Percentiles rank a stretch among this genome's conserved stretches.
Conservation (phyloP, 345 rosid species). For the Geranium brycei region DNA sequence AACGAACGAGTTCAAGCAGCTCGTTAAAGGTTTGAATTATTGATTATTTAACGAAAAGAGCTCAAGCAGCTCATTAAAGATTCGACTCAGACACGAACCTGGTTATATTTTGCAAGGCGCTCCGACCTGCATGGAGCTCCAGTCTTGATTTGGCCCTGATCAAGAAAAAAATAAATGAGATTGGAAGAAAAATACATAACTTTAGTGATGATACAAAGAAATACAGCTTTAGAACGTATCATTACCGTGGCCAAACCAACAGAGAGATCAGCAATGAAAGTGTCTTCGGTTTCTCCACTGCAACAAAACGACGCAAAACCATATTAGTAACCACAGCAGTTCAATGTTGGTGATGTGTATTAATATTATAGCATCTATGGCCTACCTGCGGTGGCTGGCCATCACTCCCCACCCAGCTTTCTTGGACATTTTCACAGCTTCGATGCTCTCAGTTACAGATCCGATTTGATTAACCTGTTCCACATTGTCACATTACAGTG, state of each 20-base stretch:
- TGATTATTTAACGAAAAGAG: not conserved
- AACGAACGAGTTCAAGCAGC: too few relatives aligned
- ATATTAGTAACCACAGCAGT: not conserved
- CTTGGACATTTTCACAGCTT: slow-evolving; percentile 96
- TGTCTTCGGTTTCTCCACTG: slow-evolving; percentile 98
- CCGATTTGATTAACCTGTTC: slow-evolving; percentile 94
- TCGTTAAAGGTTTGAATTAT: too few relatives aligned
- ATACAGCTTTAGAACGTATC: not conserved
- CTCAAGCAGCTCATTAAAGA: not conserved
- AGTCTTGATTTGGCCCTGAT: slow-evolving; percentile 93
- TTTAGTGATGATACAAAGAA: not conserved
- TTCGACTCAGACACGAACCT: slow-evolving; percentile 25
- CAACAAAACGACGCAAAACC: not conserved
- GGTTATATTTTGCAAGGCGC: slow-evolving; percentile 92
- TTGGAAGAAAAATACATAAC: not conserved
- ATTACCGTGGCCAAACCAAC: slow-evolving; percentile 88
- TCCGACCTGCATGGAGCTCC: slow-evolving; percentile 99
- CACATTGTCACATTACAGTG: not conserved
- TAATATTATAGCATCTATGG: not conserved
- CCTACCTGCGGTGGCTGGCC: slow-evolving; percentile 79
- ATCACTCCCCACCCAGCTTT: slow-evolving; percentile 98
- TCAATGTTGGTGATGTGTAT: not conserved
- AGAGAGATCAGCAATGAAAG: slow-evolving; percentile 85
- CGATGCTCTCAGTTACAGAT: slow-evolving; percentile 90
- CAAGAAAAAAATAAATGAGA: not conserved